Evolutionary conservation across 73 alveolate species (phyloP).

Genomic region (Paramecium caudatum): DNA sequence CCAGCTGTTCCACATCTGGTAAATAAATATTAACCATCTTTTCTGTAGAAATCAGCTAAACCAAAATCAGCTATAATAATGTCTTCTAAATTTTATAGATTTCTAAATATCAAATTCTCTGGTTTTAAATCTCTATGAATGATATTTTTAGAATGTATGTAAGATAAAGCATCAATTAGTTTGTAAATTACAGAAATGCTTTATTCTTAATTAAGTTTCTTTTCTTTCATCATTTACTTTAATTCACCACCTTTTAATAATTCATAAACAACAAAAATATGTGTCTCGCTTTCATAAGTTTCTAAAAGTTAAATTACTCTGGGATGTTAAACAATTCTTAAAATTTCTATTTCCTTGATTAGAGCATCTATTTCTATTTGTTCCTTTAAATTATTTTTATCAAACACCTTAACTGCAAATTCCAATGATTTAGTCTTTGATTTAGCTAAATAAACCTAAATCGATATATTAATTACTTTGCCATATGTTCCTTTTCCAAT

Average conservation of each 20-base stretch:
- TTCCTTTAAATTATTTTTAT: background rate
- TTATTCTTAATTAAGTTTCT: background rate
- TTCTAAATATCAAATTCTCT: constrained; percentile 68
- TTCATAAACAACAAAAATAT: constrained; percentile 62
- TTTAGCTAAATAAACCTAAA: constrained; percentile 9
- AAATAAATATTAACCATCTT: constrained; percentile 36
- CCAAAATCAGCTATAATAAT: constrained; percentile 76
- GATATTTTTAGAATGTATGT: constrained; percentile 41
- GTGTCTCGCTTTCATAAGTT: constrained; percentile 70
- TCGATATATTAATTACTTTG: background rate
- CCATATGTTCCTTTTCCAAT: constrained; percentile 40
- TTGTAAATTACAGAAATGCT: constrained; percentile 8
- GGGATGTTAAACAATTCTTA: constrained; percentile 19
- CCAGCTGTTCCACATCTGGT: constrained; percentile 66
- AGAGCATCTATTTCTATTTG: background rate
- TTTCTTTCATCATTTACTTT: constrained; percentile 9
- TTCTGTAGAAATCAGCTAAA: constrained; percentile 66
- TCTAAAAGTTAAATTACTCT: constrained; percentile 64
- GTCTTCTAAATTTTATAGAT: constrained; percentile 59
- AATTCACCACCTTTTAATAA: constrained; percentile 75
- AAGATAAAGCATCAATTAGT: constrained; percentile 36
- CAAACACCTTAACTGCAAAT: constrained; percentile 13
- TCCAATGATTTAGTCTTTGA: background rate
- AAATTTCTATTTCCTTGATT: background rate
- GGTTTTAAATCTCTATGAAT: constrained; percentile 78